Base-by-base conservation (phyloP, 208 protist species). In the Endotrypanum monterogeii region DNA sequence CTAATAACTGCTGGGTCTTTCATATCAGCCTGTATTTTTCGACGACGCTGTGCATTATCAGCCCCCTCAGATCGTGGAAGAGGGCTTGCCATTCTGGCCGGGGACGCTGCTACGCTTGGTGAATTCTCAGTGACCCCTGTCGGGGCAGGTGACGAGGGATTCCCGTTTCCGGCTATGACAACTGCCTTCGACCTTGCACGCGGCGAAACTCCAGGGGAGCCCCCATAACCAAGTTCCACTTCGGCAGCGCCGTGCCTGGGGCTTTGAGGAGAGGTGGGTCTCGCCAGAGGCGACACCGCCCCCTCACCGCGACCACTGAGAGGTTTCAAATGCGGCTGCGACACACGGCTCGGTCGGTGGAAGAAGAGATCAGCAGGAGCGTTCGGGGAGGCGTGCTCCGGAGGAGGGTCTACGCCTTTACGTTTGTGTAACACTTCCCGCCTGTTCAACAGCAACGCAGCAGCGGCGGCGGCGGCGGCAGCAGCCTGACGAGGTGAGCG, bases 321-420 rank as follows among this genome's bases (percentile, higher is more conserved):
- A 4, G 76, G 76, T 56, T 73, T 80, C 71, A 80, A 52, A 37
- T 76, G 68, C 37, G 63, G 54, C 70, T 80, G 69, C n/a, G 54
- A 65, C 16, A 61, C 71, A 23, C 76, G 76, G 32, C 60, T 61
- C 44, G 76, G 76, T 39, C 76, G 76, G 37, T 80, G 76, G 35
- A 73, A 55, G 9, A 69, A 63, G 2, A 54, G 54, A 56, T 75
- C 51, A 41, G 56, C 65, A 23, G 52, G 68, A n/a, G 62, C 55
- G n/a, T 63, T 54, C 20, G 69, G 50, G 16, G 76, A 55, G n/a
- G 56, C 41, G 32, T 14, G 62, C 63, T 75, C 69, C 14, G 63
- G 35, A 8, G 55, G 20, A 65, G 60, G 35, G 28, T 7, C 55
- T 11, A 23, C 55, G 7, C 7, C 8, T 35, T 16, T 28, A 28